Evolutionary conservation across 306 rosid species (phyloP), one percentile per base, ranked within the genome.

Genomic region (Lathyrus sativus): DNA sequence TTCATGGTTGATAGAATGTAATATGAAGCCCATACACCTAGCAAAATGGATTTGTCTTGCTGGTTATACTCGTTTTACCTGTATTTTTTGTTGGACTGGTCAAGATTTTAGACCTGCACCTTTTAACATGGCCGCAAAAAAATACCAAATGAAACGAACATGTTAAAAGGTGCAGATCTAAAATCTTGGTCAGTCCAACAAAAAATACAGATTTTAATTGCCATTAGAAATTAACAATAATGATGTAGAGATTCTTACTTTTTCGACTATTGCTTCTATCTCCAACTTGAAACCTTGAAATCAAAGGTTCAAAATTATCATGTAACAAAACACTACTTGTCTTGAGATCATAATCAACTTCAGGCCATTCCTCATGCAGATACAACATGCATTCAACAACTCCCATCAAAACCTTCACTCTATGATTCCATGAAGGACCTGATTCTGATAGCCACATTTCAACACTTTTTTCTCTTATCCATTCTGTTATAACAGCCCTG

Each of bases 281-380:
- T 62, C 72, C 81, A 65, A 85, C 67, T 81, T 77, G 76, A 78
- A 89, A 89, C 87, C 96, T 81, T 0, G 92, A 85, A 77, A 89
- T 86, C 53, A 72, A 51, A 6, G 92, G 90, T 65, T 68, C 83
- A 18, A 65, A 43, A 54, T 76, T 67, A 28, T 76, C 68, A 6
- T 85, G 77, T 76, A 89, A 37, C 35, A 89, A 68, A 38, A 86
- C 66, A 77, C 82, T 89, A 49, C 74, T 76, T 64, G 79, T 79
- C 19, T 79, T 81, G 38, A 89, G 87, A 46, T 85, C 96, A 65
- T 85, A 86, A 11, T 75, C 90, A 39, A 89, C 88, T 63, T 67
- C 74, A 64, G 90, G 90, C 92, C 96, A 86, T 59, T 79, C 81
- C 71, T 83, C 83, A 3, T 82, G 83, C 68, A 89, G 50, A 81